Percentiles rank a stretch among this genome's conserved stretches.
Evolutionary conservation across 1,139 yeast genomes (phyloP).

Genomic region (Pneumocystis sp.): DNA sequence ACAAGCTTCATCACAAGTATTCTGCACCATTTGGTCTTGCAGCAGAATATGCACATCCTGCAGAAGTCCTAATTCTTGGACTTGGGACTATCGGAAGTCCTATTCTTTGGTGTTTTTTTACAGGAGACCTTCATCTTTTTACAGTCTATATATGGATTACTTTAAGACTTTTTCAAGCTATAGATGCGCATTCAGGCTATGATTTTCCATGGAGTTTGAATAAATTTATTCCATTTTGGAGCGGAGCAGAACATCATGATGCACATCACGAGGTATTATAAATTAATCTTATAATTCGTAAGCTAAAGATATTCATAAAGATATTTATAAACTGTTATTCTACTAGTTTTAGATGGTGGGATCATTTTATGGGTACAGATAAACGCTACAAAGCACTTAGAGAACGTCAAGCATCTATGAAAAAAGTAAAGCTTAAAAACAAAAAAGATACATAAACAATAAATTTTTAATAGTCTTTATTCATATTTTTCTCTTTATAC

Average conservation of each 20-base stretch:
- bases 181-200: constrained; percentile 92
- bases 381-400: constrained; percentile 12
- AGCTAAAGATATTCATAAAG: neutral
- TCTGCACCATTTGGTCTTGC: constrained; percentile 95
- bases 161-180: constrained; percentile 82
- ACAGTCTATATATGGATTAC: constrained; percentile 79
- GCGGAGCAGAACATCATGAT: constrained; percentile 97
- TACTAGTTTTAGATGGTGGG: constrained; percentile 91
- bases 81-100: constrained; percentile 94
- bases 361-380: constrained; percentile 64
- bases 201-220: constrained; percentile 94
- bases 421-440: constrained; percentile 1
- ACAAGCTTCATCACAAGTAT: constrained; percentile 90
- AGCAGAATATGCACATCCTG: constrained; percentile 94
- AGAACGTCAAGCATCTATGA: constrained; percentile 5
- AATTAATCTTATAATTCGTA: constrained; percentile 20
- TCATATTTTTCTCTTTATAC: neutral
- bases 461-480: neutral
- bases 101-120: constrained; percentile 49
- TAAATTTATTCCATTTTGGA: constrained; percentile 87
- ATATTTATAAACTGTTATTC: constrained; percentile 65
- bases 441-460: neutral
- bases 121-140: constrained; percentile 58
- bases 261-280: constrained; percentile 74
- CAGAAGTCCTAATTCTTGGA: constrained; percentile 79